These are phyloP conservation scores for Fusarium neocosmosporiellum DNA, from an alignment of 2,329 filamentous ascomycete species.

Conservation along the genomic window DNA sequence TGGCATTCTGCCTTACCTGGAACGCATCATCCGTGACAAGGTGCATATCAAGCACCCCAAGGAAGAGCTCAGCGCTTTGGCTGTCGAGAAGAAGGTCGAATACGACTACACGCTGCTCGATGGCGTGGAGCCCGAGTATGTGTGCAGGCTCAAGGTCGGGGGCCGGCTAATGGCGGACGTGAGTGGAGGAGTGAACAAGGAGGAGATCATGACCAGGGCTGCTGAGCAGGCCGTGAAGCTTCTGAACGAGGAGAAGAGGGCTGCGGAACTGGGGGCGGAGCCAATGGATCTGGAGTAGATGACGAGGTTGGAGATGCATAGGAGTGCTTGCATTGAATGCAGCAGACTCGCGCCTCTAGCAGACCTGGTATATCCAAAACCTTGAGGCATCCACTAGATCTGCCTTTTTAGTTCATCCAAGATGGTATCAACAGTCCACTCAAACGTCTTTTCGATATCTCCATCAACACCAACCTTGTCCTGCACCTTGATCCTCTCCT, in stretches of 20 bases:
- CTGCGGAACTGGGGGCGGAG: background rate
- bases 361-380: background rate
- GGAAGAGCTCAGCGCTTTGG: constrained; percentile 72
- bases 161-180: constrained; percentile 58
- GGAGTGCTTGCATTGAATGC: background rate
- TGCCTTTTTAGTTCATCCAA: constrained; percentile 58
- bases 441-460: constrained; percentile 70
- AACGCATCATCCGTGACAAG: constrained; percentile 67
- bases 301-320: background rate
- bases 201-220: constrained; percentile 67
- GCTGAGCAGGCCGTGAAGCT: constrained; percentile 62
- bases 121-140: constrained; percentile 42
- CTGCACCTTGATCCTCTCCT: constrained; percentile 62
- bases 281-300: constrained; percentile 9
- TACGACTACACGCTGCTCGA: constrained; percentile 59
- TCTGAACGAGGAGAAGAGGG: constrained; percentile 41
- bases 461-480: constrained; percentile 59
- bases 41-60: constrained; percentile 74
- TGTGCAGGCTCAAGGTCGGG: constrained; percentile 63
- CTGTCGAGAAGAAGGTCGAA: constrained; percentile 61
- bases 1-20: constrained; percentile 73
- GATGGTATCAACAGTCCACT: constrained; percentile 75
- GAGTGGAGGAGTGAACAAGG: constrained; percentile 56
- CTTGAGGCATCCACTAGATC: background rate
- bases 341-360: background rate